Conservation (phyloP, 2,329 filamentous ascomycete genomes). For the Lanzia echinophila region DNA sequence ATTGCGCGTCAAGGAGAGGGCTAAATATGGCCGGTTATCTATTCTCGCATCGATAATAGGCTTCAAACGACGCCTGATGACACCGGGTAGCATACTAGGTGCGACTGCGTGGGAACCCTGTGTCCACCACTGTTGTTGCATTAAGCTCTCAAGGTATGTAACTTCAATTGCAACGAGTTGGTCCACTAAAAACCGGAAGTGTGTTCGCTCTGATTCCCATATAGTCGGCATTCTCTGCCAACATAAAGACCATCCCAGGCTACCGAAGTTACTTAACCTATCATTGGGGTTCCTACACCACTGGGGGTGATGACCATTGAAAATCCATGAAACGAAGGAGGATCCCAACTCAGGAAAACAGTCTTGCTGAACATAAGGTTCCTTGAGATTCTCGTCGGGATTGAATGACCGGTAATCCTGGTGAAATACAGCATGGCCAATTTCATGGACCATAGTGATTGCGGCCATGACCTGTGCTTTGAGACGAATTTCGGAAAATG, state of each 20-base stretch:
- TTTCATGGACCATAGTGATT: constrained; percentile 25
- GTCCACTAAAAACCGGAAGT: background rate
- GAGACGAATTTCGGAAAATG: constrained; percentile 16
- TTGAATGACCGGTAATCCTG: constrained; percentile 18
- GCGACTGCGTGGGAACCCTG: background rate
- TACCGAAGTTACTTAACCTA: background rate
- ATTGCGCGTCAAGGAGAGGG: background rate
- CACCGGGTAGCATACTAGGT: background rate
- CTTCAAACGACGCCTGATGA: background rate
- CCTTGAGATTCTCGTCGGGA: constrained; percentile 4
- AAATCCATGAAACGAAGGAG: constrained; percentile 21
- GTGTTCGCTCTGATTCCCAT: background rate
- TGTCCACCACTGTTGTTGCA: background rate
- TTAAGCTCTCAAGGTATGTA: background rate
- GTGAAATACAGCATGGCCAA: constrained; percentile 23
- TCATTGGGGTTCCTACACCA: background rate
- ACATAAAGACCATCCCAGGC: constrained; percentile 5
- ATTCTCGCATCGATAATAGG: no score
- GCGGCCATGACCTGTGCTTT: constrained; percentile 22
- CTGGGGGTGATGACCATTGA: constrained; percentile 18
- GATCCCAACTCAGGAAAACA: constrained; percentile 19
- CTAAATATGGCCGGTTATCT: no score
- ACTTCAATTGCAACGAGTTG: background rate
- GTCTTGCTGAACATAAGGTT: constrained; percentile 20
- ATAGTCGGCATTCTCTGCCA: constrained; percentile 3